These are phyloP conservation scores for Termitomyces sp. DNA, from an alignment of 768 basidiomycete species.

Conservation along the genomic window DNA sequence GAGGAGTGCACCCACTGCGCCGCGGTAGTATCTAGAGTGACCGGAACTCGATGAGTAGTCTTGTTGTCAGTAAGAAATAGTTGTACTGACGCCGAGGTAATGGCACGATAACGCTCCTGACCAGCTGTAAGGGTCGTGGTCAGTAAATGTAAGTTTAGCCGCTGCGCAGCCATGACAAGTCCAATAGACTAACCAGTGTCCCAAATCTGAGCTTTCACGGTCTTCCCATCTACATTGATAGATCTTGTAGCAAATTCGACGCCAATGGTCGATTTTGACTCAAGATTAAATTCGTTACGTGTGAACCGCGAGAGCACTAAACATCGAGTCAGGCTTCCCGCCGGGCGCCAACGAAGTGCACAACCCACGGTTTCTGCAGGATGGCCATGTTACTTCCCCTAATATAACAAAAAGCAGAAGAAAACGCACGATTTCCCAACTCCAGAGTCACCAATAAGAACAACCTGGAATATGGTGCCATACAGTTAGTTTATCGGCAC, in stretches of 20 bases:
- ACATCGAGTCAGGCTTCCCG: constrained; percentile 8
- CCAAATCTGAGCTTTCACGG: constrained; percentile 98
- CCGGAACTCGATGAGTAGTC: neutral
- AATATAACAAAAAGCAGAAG: constrained; percentile 9
- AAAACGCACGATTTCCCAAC: constrained; percentile 96
- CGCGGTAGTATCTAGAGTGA: constrained; percentile 83
- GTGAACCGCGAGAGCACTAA: constrained; percentile 99
- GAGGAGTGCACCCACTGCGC: constrained; percentile 87
- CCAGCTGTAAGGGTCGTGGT: constrained; percentile 53
- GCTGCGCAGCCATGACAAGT: neutral
- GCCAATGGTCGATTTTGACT: constrained; percentile 98
- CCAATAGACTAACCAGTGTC: constrained; percentile 73
- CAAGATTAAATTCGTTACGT: constrained; percentile 98
- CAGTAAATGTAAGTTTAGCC: neutral
- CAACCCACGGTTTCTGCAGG: constrained; percentile 56
- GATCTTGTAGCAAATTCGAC: constrained; percentile 98
- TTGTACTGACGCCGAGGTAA: constrained; percentile 84
- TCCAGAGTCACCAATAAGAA: constrained; percentile 97
- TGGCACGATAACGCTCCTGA: constrained; percentile 96
- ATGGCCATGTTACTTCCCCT: constrained; percentile 4
- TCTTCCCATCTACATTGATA: constrained; percentile 94
- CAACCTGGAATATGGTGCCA: constrained; percentile 54
- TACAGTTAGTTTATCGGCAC: constrained; percentile 2
- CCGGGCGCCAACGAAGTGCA: neutral
- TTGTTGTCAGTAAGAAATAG: constrained; percentile 1